These are phyloP conservation scores for Pseudogymnoascus sp. DNA, from an alignment of 2,329 filamentous ascomycete species.

Conservation along the genomic window DNA sequence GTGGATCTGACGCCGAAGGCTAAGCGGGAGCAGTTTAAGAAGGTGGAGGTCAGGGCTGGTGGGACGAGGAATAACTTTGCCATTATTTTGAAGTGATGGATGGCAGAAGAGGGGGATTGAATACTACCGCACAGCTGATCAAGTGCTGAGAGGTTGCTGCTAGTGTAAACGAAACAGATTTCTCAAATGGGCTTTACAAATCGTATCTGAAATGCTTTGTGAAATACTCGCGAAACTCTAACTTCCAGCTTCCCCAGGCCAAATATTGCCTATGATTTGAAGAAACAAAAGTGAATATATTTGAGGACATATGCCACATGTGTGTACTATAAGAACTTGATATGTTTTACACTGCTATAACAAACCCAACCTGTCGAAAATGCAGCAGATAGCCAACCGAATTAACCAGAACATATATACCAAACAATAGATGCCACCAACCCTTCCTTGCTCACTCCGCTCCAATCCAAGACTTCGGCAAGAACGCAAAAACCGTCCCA, in stretches of 20 bases:
- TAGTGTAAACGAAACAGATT: conserved; percentile 8
- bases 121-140: conserved; percentile 6
- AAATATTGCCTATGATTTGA: neutral
- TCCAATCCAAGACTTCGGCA: conserved; percentile 68
- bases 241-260: neutral
- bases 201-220: neutral
- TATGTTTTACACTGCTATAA: neutral
- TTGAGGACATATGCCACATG: neutral
- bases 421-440: too few species aligned
- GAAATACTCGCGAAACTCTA: neutral
- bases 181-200: neutral
- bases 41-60: conserved; percentile 70
- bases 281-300: neutral
- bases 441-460: conserved; percentile 36
- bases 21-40: conserved; percentile 44
- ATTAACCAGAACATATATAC: neutral
- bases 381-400: neutral
- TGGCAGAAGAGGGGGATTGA: neutral
- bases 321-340: neutral
- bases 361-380: neutral
- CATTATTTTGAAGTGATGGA: conserved; percentile 50
- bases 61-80: conserved; percentile 82
- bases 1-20: conserved; percentile 18
- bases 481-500: conserved; percentile 80
- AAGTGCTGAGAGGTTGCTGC: conserved; percentile 7